phyloP scores from a whole-genome alignment of 1,284 basidiomycete genomes.

The Phlebopus sp. region DNA sequence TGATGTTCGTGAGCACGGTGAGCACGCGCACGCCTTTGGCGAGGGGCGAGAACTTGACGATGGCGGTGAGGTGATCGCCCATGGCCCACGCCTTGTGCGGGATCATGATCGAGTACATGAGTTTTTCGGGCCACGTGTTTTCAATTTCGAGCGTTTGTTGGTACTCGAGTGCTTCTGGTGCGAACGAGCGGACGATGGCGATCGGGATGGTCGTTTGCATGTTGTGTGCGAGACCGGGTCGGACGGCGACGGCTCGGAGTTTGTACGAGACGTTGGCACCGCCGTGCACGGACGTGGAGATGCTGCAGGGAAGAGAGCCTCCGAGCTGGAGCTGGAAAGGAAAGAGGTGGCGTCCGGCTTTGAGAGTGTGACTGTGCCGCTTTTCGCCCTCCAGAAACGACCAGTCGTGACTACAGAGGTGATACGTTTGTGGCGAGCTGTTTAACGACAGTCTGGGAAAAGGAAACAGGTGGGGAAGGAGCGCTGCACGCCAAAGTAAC shows the following conservation, averaged over 20 bases:
- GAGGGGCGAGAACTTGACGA: conserved; percentile 85
- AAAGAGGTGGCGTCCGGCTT: conserved; percentile 84
- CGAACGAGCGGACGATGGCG: conserved; percentile 70
- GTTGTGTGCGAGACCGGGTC: conserved; percentile 74
- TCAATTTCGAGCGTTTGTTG: conserved; percentile 93
- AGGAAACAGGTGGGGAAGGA: conserved; percentile 10
- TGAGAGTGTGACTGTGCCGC: conserved; percentile 80
- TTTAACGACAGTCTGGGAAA: conserved; percentile 40
- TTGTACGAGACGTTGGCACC: conserved; percentile 80
- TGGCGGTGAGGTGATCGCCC: conserved; percentile 77
- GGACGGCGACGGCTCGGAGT: conserved; percentile 77
- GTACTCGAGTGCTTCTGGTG: conserved; percentile 85
- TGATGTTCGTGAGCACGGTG: conserved; percentile 65
- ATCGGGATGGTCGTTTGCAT: conserved; percentile 64
- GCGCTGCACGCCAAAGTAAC: too few relatives aligned
- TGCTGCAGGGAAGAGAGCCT: conserved; percentile 76
- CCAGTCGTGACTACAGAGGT: conserved; percentile 82
- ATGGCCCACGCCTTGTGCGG: conserved; percentile 91
- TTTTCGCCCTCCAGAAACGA: conserved; percentile 82
- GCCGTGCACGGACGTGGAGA: conserved; percentile 56
- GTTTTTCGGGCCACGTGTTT: conserved; percentile 94
- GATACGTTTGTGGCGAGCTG: conserved; percentile 55
- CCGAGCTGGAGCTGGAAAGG: conserved; percentile 85
- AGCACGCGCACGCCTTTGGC: conserved; percentile 79
- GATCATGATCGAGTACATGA: conserved; percentile 87